These are phyloP conservation scores for Microsporum ferrugineum DNA, from an alignment of 2,329 filamentous ascomycete genomes.

Conservation along the genomic window DNA sequence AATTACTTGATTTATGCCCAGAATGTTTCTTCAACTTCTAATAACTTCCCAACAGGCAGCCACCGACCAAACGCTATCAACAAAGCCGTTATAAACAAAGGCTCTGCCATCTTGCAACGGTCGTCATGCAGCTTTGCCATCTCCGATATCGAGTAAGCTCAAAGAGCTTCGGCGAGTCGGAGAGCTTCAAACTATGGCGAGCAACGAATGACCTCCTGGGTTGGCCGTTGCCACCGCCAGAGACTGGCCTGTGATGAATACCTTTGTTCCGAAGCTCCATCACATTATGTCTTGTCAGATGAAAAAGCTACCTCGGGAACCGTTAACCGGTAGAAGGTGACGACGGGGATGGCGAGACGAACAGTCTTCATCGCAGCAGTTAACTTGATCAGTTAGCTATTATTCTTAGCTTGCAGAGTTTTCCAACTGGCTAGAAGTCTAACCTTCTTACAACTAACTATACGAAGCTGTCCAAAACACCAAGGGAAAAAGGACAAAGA, in stretches of 20 bases:
- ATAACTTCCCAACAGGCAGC: too few species aligned
- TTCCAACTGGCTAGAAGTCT: background rate
- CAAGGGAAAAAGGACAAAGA: too few species aligned
- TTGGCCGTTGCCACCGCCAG: background rate
- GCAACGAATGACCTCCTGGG: conserved; percentile 49
- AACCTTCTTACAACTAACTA: background rate
- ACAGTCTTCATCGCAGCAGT: background rate
- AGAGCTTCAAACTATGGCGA: conserved; percentile 50
- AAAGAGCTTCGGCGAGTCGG: conserved; percentile 55
- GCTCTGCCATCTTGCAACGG: too few species aligned
- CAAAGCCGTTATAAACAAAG: too few species aligned
- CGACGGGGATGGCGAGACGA: background rate
- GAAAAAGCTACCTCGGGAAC: background rate
- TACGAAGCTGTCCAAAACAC: too few species aligned
- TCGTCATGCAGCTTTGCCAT: background rate
- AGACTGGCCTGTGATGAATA: background rate
- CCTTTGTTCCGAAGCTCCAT: background rate
- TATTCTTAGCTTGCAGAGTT: background rate
- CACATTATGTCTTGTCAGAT: background rate
- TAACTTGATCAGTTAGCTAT: background rate
- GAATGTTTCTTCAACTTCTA: too few species aligned
- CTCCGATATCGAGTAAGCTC: conserved; percentile 27
- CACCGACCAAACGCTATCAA: too few species aligned
- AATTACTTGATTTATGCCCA: too few species aligned
- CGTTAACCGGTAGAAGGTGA: background rate